Conservation (phyloP, 345 rosid species). For the Raphanus raphanistrum region DNA sequence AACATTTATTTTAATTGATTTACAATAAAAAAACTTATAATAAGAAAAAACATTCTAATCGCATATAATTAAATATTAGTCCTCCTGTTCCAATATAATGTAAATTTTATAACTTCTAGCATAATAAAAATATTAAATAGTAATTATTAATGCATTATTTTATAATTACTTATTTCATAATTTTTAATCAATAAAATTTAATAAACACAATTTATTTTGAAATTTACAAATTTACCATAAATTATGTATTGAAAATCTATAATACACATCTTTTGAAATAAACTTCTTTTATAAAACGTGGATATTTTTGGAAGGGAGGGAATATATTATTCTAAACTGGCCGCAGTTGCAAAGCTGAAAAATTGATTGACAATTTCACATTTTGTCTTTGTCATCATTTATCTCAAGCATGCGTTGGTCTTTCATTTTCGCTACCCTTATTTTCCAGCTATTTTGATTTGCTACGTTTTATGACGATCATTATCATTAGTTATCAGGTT, state of each 20-base stretch:
- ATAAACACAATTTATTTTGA: too few relatives aligned
- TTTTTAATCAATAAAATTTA: too few relatives aligned
- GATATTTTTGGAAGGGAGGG: too few relatives aligned
- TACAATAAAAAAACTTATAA: not conserved
- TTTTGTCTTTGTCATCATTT: conserved; percentile 31
- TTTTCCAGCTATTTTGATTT: not conserved
- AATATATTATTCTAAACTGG: not conserved
- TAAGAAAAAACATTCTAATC: not conserved
- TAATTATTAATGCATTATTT: too few relatives aligned
- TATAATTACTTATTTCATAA: too few relatives aligned
- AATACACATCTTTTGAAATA: too few relatives aligned
- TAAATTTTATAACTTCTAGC: too few relatives aligned
- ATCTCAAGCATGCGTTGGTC: conserved; percentile 37
- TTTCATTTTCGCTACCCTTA: conserved; percentile 2
- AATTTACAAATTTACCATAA: too few relatives aligned
- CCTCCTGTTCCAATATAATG: too few relatives aligned
- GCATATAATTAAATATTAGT: not conserved
- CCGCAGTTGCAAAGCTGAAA: conserved; percentile 18
- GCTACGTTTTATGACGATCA: not conserved
- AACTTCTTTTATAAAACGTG: too few relatives aligned
- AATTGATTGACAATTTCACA: conserved; percentile 26
- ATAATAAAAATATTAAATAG: too few relatives aligned
- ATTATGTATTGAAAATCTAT: too few relatives aligned
- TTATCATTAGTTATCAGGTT: not conserved
- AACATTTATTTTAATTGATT: not conserved